Evolutionary conservation across 1,139 yeast genomes (phyloP).

Genomic region (Williopsis jadinii): DNA sequence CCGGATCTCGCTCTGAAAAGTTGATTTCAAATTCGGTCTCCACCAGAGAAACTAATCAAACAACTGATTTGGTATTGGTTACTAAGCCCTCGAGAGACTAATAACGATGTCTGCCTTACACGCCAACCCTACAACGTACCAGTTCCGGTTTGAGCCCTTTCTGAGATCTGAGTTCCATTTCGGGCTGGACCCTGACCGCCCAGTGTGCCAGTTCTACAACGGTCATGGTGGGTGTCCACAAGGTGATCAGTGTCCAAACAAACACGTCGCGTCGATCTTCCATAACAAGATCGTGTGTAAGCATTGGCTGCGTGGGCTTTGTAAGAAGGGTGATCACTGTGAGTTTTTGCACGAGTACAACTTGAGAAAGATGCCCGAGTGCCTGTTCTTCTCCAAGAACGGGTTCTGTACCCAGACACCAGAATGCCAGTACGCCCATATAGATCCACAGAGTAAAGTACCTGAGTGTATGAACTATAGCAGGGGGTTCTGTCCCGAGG

Average conservation of each 20-base stretch:
- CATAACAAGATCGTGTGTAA: slow-evolving; percentile 89
- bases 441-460: slow-evolving; percentile 81
- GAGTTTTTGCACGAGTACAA: slow-evolving; percentile 96
- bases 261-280: slow-evolving; percentile 79
- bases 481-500: slow-evolving; percentile 88
- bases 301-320: slow-evolving; percentile 96
- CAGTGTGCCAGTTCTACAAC: slow-evolving; percentile 72
- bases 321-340: slow-evolving; percentile 95
- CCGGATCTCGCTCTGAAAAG: too few relatives aligned
- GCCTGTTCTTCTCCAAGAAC: slow-evolving; percentile 78
- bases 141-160: slow-evolving; percentile 80
- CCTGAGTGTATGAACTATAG: slow-evolving; percentile 84
- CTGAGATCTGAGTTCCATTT: slow-evolving; percentile 74
- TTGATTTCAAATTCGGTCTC: too few relatives aligned
- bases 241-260: slow-evolving; percentile 79
- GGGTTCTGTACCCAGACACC: slow-evolving; percentile 94
- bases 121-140: slow-evolving; percentile 32
- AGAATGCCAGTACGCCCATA: slow-evolving; percentile 88
- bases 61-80: too few relatives aligned
- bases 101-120: slow-evolving; percentile 26
- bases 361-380: slow-evolving; percentile 93
- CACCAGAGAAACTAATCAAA: too few relatives aligned
- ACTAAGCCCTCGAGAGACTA: background rate
- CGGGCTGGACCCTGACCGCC: slow-evolving; percentile 85
- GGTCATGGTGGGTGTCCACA: slow-evolving; percentile 77